phyloP scores from a whole-genome alignment of 805 yeast species.

The Yarrowia divulgata region DNA sequence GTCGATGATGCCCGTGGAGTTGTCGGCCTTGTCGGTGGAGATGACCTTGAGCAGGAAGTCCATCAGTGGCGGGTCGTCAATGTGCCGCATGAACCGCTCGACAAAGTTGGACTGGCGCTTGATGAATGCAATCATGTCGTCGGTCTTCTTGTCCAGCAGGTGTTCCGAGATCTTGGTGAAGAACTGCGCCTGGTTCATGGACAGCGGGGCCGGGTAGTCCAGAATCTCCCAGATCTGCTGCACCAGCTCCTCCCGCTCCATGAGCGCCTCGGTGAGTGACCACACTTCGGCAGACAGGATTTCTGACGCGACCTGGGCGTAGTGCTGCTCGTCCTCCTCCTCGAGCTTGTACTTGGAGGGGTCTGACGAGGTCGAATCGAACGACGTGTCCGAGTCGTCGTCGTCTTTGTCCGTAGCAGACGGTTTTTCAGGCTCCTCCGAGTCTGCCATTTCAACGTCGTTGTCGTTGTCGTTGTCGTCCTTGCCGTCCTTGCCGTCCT shows the following conservation, averaged over 20 bases:
- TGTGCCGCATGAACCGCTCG: constrained; percentile 79
- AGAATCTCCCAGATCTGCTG: constrained; percentile 80
- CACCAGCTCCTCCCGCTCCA: constrained; percentile 72
- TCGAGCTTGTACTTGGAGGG: constrained; percentile 44
- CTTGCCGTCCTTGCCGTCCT: constrained; percentile 39
- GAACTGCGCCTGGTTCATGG: constrained; percentile 80
- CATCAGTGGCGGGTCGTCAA: constrained; percentile 93
- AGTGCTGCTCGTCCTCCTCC: constrained; percentile 46
- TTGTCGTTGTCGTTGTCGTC: neutral
- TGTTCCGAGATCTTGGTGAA: constrained; percentile 93
- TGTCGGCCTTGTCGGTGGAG: constrained; percentile 90
- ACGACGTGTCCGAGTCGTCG: constrained; percentile 42
- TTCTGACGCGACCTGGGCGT: constrained; percentile 79
- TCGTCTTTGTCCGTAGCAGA: neutral
- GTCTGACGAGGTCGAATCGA: constrained; percentile 48
- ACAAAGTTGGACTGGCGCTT: constrained; percentile 73
- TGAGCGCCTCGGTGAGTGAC: constrained; percentile 88
- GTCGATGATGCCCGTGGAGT: constrained; percentile 86
- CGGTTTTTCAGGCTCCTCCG: neutral
- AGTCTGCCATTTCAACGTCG: constrained; percentile 3
- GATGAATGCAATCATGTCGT: constrained; percentile 75
- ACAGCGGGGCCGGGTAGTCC: constrained; percentile 69
- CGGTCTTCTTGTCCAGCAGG: constrained; percentile 85
- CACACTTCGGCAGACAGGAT: constrained; percentile 90
- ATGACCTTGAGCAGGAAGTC: constrained; percentile 88